These are phyloP conservation scores for Filobasidium wieringae DNA, from an alignment of 768 basidiomycete genomes.

Conservation along the genomic window DNA sequence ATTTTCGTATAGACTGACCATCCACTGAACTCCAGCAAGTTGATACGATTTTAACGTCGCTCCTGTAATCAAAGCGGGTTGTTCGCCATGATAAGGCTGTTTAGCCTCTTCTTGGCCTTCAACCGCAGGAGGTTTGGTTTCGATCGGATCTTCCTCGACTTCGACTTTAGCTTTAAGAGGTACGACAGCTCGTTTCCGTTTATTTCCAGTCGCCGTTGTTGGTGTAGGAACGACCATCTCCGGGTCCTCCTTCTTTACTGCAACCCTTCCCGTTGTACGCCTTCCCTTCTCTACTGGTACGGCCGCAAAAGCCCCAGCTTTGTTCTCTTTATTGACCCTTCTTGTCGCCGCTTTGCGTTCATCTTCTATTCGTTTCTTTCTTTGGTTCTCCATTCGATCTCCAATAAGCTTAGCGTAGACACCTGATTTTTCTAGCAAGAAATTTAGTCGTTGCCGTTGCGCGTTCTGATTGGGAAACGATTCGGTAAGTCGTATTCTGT, in stretches of 20 bases:
- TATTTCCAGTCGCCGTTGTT: conserved; percentile 1
- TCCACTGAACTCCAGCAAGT: conserved; percentile 88
- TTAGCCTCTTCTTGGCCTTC: conserved; percentile 28
- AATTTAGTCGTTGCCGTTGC: conserved; percentile 46
- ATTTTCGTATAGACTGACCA: conserved; percentile 75
- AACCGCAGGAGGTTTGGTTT: not conserved
- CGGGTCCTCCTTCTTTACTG: conserved; percentile 7
- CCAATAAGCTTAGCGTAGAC: conserved; percentile 63
- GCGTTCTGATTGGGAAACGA: too few relatives aligned
- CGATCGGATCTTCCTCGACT: conserved; percentile 26
- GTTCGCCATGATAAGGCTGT: conserved; percentile 39
- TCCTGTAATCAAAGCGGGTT: conserved; percentile 71
- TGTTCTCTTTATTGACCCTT: conserved; percentile 18
- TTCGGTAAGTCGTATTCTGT: too few relatives aligned
- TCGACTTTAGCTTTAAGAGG: conserved; percentile 2
- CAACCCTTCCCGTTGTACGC: conserved; percentile 7
- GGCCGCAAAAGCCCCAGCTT: conserved; percentile 4
- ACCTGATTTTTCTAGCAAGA: conserved; percentile 61
- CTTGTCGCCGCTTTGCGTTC: conserved; percentile 10
- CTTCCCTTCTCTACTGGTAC: not conserved
- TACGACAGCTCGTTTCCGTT: not conserved
- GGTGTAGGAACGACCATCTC: not conserved
- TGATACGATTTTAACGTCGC: conserved; percentile 80
- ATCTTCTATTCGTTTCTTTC: conserved; percentile 18
- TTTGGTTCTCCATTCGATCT: conserved; percentile 55